Evolutionary conservation across 768 basidiomycete species (phyloP), one percentile per base, ranked within the genome.

Genomic region (Agrocybe chaxingu): DNA sequence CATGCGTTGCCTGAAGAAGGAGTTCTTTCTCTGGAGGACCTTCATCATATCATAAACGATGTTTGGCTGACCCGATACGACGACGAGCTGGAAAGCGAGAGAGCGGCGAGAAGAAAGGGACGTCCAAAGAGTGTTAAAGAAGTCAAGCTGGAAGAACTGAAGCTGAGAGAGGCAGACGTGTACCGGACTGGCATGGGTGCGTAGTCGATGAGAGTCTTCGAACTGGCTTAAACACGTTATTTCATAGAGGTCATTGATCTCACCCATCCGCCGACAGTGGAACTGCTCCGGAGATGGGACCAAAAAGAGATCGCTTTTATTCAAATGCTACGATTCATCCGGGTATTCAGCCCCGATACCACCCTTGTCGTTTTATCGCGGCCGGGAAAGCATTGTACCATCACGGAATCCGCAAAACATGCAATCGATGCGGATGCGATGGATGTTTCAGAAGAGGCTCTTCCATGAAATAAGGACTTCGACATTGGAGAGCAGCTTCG

Each of bases 121-220:
- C 69, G 90, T 38, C 84, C 91, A 37, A 90, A 89, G 66, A 87
- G 83, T 58, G 64, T 70, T 3, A 84, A 74, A 57, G 87, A 92
- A 63, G 51, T 65, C 19, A 82, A 81, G 58, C 61, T 92, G 34
- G 87, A 91, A 63, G 88, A 89, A 43, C 63, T 78, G n/a, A 84
- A 82, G 60, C 63, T 83, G 47, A 72, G 78, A 50, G 91, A 92
- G 57, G 59, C 70, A 12, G 89, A 92, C 53, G 70, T 79, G 48
- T 93, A 93, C 65, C 76, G 86, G 34, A 87, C 90, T 2, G 91
- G 91, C 6, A 75, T 93, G 62, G 91, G 90, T 89, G 61, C 54
- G 85, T 63, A 31, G 60, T 19, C 18, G 19, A 7, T 43, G 45
- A 24, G 24, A 10, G 7, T 41, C 41, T 42, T 47, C 35, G 31